phyloP scores from a whole-genome alignment of 495 filamentous ascomycete species.

The Aspergillus cristatus region DNA sequence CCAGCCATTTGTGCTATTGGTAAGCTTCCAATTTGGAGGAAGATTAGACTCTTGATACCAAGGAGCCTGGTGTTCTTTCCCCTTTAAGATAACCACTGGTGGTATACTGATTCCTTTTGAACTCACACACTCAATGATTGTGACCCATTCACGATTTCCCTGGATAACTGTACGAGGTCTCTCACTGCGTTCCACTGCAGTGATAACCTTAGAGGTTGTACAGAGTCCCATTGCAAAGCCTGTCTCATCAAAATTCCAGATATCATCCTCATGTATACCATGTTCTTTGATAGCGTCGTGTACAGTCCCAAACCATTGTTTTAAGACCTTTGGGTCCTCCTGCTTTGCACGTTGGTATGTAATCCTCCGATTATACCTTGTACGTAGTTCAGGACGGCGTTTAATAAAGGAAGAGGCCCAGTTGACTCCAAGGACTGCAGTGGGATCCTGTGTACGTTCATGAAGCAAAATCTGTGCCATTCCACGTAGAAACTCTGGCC shows the following conservation, averaged over 20 bases:
- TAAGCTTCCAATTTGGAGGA: constrained; percentile 11
- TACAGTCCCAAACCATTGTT: constrained; percentile 8
- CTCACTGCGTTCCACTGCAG: constrained; percentile 5
- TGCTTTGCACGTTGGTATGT: constrained; percentile 2
- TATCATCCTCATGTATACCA: too few relatives aligned
- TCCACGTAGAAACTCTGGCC: not conserved
- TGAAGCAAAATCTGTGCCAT: not conserved
- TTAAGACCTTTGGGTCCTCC: constrained; percentile 1
- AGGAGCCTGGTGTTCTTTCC: not conserved
- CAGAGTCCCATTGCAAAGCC: constrained; percentile 8
- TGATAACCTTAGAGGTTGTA: constrained; percentile 7
- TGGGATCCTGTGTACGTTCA: not conserved
- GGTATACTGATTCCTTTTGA: not conserved
- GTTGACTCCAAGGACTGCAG: constrained; percentile 1
- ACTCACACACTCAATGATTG: not conserved
- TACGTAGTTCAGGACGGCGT: constrained; percentile 2
- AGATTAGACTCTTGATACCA: not conserved
- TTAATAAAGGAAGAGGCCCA: constrained; percentile 4
- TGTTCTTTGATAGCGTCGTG: constrained; percentile 4
- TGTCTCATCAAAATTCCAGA: constrained; percentile 11
- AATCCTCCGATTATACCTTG: constrained; percentile 3
- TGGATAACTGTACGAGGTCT: too few relatives aligned
- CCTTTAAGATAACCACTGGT: not conserved
- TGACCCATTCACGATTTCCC: too few relatives aligned
- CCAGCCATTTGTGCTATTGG: constrained; percentile 7